phyloP scores from a whole-genome alignment of 2,329 filamentous ascomycete species.

The Colletotrichum cuscutae region DNA sequence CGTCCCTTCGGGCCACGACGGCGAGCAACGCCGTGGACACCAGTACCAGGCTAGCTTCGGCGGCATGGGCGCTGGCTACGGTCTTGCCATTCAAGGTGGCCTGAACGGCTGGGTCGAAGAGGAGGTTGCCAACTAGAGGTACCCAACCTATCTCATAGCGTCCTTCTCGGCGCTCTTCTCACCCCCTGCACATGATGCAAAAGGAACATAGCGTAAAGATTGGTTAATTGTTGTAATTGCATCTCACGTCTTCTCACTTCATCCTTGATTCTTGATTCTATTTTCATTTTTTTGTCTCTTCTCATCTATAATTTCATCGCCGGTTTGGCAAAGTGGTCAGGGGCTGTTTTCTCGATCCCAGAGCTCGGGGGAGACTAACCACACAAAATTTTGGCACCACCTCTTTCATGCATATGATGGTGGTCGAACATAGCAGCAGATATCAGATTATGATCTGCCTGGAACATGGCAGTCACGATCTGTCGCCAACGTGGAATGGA shows the following conservation, averaged over 20 bases:
- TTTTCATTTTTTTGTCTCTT: conserved; percentile 32
- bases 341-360: conserved; percentile 29
- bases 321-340: conserved; percentile 30
- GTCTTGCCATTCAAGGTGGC: conserved; percentile 71
- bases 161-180: background rate
- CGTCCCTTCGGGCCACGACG: conserved; percentile 54
- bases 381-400: conserved; percentile 29
- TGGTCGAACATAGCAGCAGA: conserved; percentile 35
- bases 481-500: conserved; percentile 33
- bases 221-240: conserved; percentile 57
- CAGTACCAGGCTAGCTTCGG: conserved; percentile 74
- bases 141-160: background rate
- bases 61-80: conserved; percentile 68
- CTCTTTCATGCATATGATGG: conserved; percentile 33
- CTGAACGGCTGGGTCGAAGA: conserved; percentile 77
- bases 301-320: conserved; percentile 34
- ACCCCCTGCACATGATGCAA: conserved; percentile 4
- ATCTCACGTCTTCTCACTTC: conserved; percentile 37
- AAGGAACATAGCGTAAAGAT: conserved; percentile 42
- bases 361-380: conserved; percentile 25
- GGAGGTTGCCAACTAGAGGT: conserved; percentile 68
- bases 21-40: conserved; percentile 67
- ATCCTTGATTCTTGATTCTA: conserved; percentile 35
- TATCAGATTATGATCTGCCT: conserved; percentile 31
- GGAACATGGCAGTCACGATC: conserved; percentile 28